These are phyloP conservation scores for Thielaviopsis populi DNA, from an alignment of 2,329 filamentous ascomycete genomes.

Conservation along the genomic window DNA sequence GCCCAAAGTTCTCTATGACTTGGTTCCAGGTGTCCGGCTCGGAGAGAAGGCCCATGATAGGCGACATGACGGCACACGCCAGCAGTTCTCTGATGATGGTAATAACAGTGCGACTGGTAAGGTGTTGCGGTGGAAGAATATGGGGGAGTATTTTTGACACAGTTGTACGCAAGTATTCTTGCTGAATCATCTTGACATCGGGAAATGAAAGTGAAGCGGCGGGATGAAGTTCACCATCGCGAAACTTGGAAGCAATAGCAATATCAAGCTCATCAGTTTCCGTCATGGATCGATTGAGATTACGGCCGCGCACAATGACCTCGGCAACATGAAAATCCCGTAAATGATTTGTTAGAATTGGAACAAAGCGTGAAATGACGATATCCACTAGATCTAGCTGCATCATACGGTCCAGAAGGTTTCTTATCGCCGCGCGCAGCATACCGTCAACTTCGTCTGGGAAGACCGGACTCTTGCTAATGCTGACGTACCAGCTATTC, in stretches of 20 bases:
- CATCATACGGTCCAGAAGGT: conserved; percentile 55
- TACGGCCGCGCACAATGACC: conserved; percentile 67
- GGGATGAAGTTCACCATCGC: conserved; percentile 72
- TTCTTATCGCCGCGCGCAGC: conserved; percentile 56
- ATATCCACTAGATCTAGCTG: conserved; percentile 73
- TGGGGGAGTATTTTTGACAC: conserved; percentile 56
- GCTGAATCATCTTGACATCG: conserved; percentile 71
- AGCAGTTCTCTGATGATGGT: conserved; percentile 78
- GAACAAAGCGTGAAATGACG: conserved; percentile 66
- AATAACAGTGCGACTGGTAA: conserved; percentile 65
- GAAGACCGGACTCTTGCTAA: conserved; percentile 68
- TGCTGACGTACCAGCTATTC: conserved; percentile 72
- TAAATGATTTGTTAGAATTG: conserved; percentile 76
- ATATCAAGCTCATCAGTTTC: conserved; percentile 93
- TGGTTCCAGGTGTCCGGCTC: conserved; percentile 98
- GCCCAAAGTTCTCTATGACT: conserved; percentile 75
- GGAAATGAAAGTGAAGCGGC: conserved; percentile 72
- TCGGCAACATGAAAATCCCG: conserved; percentile 86
- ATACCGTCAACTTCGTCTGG: conserved; percentile 72
- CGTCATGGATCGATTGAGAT: conserved; percentile 77
- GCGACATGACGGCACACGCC: conserved; percentile 78
- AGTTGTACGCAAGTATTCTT: conserved; percentile 73
- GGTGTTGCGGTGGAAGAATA: conserved; percentile 57
- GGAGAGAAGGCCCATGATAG: conserved; percentile 62
- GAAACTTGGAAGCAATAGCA: conserved; percentile 89